phyloP scores from a whole-genome alignment of 495 filamentous ascomycete species.

The Penicillium maclennaniae region DNA sequence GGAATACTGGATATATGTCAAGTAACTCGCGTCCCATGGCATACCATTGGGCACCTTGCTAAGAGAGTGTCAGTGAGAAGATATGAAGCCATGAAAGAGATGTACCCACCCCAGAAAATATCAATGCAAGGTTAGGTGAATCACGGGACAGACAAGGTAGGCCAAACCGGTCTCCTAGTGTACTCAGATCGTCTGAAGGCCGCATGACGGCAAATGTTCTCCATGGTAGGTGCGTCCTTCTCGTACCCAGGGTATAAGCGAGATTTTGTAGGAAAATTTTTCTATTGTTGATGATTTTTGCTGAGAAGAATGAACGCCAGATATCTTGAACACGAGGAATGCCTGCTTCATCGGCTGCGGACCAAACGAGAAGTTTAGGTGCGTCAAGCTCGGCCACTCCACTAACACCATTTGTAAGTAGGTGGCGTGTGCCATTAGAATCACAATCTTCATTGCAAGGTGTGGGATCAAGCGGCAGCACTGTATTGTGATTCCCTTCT shows the following conservation, averaged over 20 bases:
- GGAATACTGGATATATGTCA: slow-evolving; percentile 3
- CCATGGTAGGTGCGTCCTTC: neutral
- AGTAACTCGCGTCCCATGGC: slow-evolving; percentile 17
- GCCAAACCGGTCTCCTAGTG: neutral
- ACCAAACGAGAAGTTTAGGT: no score
- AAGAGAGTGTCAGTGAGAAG: no score
- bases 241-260: slow-evolving; percentile 3
- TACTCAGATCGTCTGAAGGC: neutral
- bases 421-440: no score
- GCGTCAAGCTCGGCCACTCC: no score
- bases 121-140: slow-evolving; percentile 4
- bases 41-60: slow-evolving; percentile 18
- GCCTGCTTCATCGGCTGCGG: no score
- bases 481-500: slow-evolving; percentile 15
- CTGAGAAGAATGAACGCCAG: no score
- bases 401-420: no score
- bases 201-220: slow-evolving; percentile 1
- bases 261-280: slow-evolving; percentile 1
- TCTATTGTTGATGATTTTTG: neutral
- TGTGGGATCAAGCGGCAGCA: no score
- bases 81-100: no score
- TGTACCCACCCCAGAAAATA: slow-evolving; percentile 33
- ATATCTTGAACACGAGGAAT: no score
- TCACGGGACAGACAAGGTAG: no score
- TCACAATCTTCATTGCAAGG: no score